A percentile compares a stretch with the other conserved stretches of the same genome.
Evolutionary conservation across 768 basidiomycete genomes (phyloP).

Genomic region (Kwoniella dendrophila): DNA sequence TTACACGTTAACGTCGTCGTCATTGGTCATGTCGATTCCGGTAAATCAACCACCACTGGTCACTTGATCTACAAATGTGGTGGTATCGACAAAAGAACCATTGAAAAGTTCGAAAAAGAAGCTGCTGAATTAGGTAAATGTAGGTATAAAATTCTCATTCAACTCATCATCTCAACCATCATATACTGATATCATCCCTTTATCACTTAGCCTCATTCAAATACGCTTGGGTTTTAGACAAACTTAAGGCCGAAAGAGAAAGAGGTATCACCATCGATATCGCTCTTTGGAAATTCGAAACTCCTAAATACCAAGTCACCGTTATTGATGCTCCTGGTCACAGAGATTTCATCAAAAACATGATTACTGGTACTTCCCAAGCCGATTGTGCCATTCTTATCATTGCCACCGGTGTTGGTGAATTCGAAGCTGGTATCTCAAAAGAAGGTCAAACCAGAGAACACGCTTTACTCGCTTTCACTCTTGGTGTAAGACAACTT

Average conservation of each 20-base stretch:
- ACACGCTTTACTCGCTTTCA: conserved; percentile 99
- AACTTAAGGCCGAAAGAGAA: conserved; percentile 99
- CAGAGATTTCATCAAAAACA: conserved; percentile 99
- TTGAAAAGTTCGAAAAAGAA: conserved; percentile 98
- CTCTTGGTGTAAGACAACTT: conserved; percentile 99
- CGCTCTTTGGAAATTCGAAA: conserved; percentile 99
- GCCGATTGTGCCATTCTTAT: conserved; percentile 99
- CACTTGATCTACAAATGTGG: conserved; percentile 99
- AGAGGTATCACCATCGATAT: conserved; percentile 99
- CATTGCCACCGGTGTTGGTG: conserved; percentile 98
- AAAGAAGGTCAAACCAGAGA: conserved; percentile 99
- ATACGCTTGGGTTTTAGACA: conserved; percentile 97
- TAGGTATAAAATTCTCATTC: conserved; percentile 70
- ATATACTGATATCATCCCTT: background rate
- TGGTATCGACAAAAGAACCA: conserved; percentile 90
- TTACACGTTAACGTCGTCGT: conserved; percentile 60
- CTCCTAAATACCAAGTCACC: conserved; percentile 86
- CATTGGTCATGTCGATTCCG: conserved; percentile 83
- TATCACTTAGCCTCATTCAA: conserved; percentile 57
- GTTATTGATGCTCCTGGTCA: conserved; percentile 95
- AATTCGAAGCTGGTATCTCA: conserved; percentile 99
- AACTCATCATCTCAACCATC: conserved; percentile 13
- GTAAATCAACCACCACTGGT: conserved; percentile 99
- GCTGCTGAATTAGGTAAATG: conserved; percentile 99
- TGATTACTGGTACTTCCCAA: conserved; percentile 99